phyloP scores from a whole-genome alignment of 768 basidiomycete species.

The Pisolithus albus region DNA sequence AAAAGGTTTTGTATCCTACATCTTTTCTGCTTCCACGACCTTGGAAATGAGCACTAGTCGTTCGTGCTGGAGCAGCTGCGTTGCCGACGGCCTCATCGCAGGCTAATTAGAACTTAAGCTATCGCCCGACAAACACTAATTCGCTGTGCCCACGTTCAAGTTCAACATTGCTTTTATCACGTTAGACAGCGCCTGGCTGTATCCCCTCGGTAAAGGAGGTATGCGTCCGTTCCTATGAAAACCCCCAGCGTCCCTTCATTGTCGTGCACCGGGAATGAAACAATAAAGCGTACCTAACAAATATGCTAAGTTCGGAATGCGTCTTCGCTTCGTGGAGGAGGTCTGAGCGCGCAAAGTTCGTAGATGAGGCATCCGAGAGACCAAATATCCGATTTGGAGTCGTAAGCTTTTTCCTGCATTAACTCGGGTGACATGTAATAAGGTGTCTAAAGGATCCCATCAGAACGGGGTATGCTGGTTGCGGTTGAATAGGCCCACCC shows the following conservation, averaged over 20 bases:
- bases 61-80: constrained; percentile 76
- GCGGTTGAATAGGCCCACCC: constrained; percentile 48
- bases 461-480: not conserved
- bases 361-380: constrained; percentile 94
- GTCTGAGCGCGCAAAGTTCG: constrained; percentile 90
- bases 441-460: constrained; percentile 65
- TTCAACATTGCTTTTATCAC: constrained; percentile 85
- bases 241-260: not conserved
- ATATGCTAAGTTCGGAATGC: constrained; percentile 74
- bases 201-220: constrained; percentile 80
- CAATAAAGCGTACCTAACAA: constrained; percentile 54
- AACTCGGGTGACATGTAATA: constrained; percentile 99
- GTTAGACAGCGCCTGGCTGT: constrained; percentile 63
- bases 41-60: constrained; percentile 64
- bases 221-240: constrained; percentile 74
- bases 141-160: constrained; percentile 54
- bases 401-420: constrained; percentile 95
- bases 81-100: constrained; percentile 78
- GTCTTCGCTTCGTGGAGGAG: constrained; percentile 93
- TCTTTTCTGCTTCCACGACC: constrained; percentile 71
- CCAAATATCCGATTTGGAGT: constrained; percentile 98
- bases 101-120: constrained; percentile 42
- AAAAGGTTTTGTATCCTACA: constrained; percentile 37
- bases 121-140: not conserved
- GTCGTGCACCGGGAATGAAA: not conserved